phyloP scores from a whole-genome alignment of 75 land plant genomes.

The Ceratopteris richardii region DNA sequence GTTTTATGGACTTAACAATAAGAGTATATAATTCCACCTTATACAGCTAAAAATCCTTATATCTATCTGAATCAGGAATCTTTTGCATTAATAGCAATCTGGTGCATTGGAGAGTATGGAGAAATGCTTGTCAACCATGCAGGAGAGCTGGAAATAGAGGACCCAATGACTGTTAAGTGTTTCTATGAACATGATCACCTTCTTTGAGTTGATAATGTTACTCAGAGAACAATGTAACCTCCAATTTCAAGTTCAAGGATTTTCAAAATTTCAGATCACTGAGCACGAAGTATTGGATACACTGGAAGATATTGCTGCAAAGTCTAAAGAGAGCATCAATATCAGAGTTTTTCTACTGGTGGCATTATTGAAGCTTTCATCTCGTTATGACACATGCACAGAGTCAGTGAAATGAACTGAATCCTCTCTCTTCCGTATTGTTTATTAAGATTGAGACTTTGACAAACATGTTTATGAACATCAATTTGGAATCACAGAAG shows the following conservation, averaged over 20 bases:
- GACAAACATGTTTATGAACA: background rate
- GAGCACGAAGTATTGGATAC: constrained; percentile 90
- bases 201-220: background rate
- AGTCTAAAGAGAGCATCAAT: constrained; percentile 39
- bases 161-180: constrained; percentile 75
- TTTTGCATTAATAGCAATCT: constrained; percentile 82
- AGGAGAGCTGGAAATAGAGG: constrained; percentile 74
- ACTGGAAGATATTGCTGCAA: constrained; percentile 52
- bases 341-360: constrained; percentile 64
- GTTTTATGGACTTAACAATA: no score
- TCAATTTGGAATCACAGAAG: constrained; percentile 38
- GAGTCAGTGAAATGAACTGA: constrained; percentile 35
- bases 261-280: constrained; percentile 53
- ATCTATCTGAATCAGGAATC: constrained; percentile 34
- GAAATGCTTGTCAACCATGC: constrained; percentile 82
- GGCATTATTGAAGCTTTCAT: constrained; percentile 84
- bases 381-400: constrained; percentile 80
- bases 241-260: background rate
- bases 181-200: background rate
- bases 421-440: background rate
- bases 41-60: no score
- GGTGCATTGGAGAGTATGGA: constrained; percentile 99
- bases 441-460: background rate
- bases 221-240: background rate
- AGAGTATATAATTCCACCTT: no score